Conservation (phyloP, 768 basidiomycete genomes). For the Mycena indigotica region DNA sequence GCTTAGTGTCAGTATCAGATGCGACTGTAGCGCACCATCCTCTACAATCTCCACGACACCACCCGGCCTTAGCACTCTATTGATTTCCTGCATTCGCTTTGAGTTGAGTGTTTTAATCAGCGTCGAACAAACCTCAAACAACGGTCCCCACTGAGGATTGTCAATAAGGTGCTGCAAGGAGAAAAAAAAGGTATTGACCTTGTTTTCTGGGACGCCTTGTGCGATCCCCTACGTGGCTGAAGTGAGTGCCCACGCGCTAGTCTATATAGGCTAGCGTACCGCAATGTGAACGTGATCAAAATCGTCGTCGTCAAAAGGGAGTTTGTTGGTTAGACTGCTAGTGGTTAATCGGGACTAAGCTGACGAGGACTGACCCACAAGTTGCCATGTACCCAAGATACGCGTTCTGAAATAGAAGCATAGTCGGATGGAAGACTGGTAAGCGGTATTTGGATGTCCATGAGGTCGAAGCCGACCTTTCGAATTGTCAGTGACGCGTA, state of each 20-base stretch:
- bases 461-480: conserved; percentile 84
- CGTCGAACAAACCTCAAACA: conserved; percentile 58
- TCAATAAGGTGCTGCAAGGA: conserved; percentile 7
- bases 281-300: conserved; percentile 79
- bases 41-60: conserved; percentile 74
- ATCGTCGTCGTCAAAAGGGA: conserved; percentile 82
- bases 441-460: conserved; percentile 69
- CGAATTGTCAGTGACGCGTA: background rate
- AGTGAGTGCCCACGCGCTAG: background rate
- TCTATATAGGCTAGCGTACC: background rate
- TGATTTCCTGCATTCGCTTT: conserved; percentile 57
- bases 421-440: conserved; percentile 43
- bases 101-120: background rate
- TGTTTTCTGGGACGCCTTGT: conserved; percentile 73
- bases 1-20: background rate
- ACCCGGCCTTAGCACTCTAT: conserved; percentile 67
- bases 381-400: conserved; percentile 77
- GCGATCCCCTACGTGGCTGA: conserved; percentile 53
- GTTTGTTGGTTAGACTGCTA: conserved; percentile 69
- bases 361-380: no score
- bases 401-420: conserved; percentile 52
- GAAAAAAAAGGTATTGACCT: conserved; percentile 40
- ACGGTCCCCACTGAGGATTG: conserved; percentile 58
- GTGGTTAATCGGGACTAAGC: no score
- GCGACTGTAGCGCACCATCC: conserved; percentile 45